Evolutionary conservation across 2,329 filamentous ascomycete species (phyloP).

Genomic region (Volutella citrinella): DNA sequence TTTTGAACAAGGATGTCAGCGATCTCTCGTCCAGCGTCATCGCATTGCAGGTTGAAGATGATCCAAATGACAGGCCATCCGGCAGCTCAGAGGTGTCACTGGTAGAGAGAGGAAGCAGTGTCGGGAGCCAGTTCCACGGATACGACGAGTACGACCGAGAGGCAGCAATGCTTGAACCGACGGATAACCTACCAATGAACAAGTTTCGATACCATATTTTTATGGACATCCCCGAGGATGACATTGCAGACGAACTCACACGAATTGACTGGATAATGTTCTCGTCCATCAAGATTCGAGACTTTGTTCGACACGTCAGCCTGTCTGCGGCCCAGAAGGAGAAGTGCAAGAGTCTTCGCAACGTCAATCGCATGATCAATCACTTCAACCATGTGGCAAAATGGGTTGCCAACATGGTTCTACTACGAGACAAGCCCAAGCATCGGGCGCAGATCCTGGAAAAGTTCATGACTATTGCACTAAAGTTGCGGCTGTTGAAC

Average conservation of each 20-base stretch:
- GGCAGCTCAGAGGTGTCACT: slow-evolving; percentile 44
- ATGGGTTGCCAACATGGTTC: slow-evolving; percentile 79
- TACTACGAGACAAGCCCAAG: slow-evolving; percentile 93
- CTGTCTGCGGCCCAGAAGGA: slow-evolving; percentile 69
- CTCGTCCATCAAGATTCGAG: slow-evolving; percentile 86
- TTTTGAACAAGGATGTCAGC: slow-evolving; percentile 38
- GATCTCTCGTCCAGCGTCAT: slow-evolving; percentile 41
- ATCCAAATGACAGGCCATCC: slow-evolving; percentile 41
- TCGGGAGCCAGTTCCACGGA: slow-evolving; percentile 56
- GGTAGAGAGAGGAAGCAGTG: slow-evolving; percentile 36
- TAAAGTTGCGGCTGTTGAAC: slow-evolving; percentile 84
- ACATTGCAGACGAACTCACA: slow-evolving; percentile 87
- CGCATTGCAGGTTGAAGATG: slow-evolving; percentile 47
- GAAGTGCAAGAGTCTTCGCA: slow-evolving; percentile 72
- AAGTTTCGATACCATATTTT: slow-evolving; percentile 89
- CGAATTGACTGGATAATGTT: slow-evolving; percentile 99
- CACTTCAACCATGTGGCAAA: slow-evolving; percentile 86
- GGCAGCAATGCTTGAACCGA: slow-evolving; percentile 68
- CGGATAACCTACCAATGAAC: slow-evolving; percentile 65
- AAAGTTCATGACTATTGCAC: slow-evolving; percentile 90
- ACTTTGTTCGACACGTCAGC: slow-evolving; percentile 88
- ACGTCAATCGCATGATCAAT: slow-evolving; percentile 90
- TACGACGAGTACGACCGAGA: slow-evolving; percentile 80
- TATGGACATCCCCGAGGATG: slow-evolving; percentile 81
- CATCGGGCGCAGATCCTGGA: slow-evolving; percentile 88